Evolutionary conservation across 1,139 yeast genomes (phyloP), one percentile per base, ranked within the genome.

Genomic region (Martiniozyma asiatica): DNA sequence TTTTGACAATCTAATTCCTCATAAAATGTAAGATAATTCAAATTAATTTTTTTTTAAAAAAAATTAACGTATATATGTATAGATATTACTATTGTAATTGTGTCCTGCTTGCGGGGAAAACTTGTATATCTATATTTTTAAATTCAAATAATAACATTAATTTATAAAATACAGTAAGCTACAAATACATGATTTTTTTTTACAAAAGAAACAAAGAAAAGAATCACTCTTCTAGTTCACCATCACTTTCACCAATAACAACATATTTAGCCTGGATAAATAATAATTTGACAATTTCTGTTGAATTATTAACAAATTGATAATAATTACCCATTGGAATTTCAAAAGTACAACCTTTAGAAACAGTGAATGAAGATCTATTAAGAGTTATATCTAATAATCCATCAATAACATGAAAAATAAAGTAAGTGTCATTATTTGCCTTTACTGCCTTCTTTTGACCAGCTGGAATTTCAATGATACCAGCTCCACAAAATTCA

Each of bases 291-390:
- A 79, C 84, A 19, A 64, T 63, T 9, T 58, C 61, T 30, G 59
- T 58, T 1, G 84, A 80, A 25, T 62, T 60, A 46, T 82, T 73
- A 37, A 61, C 58, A 49, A 79, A 59, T 35, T 79, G 68, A 50
- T 81, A 84, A 29, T 65, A 63, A 47, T 79, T 82, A 4, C 76
- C 78, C 55, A 78, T 66, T 0, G 96, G 96, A 3, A 85, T 66
- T 42, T 79, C 81, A 45, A 85, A 76, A 2, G 89, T 69, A 35
- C 94, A 80, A 1, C 94, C 95, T 38, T 65, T 59, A 1, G 71
- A 65, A 7, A 77, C 79, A 6, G 72, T 58, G 47, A 87, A 81
- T 14, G 58, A 62, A 17, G 63, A 63, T 7, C 69, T 71, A 25
- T 73, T 68, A 7, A 87, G 44, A 2, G 71, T 67, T 3, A 81